Evolutionary conservation across 164 flowering plant species (phyloP).

Genomic region (Stephania yunnanensis): DNA sequence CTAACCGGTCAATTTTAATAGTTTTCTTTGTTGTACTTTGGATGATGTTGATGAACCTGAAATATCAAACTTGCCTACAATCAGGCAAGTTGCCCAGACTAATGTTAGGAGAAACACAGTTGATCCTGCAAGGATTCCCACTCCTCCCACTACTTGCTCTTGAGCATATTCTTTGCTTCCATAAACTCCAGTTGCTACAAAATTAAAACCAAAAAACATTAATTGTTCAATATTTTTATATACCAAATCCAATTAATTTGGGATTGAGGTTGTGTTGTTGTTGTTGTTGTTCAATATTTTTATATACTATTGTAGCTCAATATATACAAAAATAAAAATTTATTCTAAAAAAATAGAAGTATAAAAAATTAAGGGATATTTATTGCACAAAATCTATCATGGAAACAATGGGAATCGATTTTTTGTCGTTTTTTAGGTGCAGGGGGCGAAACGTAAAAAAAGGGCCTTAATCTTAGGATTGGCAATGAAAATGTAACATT

Average conservation of each 20-base stretch:
- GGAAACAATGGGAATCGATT: too few species aligned
- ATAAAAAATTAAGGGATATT: not conserved
- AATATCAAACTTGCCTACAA: slow-evolving; percentile 71
- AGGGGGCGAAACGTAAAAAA: too few species aligned
- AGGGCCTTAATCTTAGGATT: too few species aligned
- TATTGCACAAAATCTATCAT: too few species aligned
- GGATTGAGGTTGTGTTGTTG: too few species aligned
- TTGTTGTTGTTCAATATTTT: not conserved
- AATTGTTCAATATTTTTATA: not conserved
- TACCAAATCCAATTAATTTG: too few species aligned
- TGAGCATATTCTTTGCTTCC: slow-evolving; percentile 73
- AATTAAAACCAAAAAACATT: not conserved
- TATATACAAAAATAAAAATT: too few species aligned
- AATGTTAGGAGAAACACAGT: slow-evolving; percentile 83
- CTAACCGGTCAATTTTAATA: slow-evolving; percentile 47
- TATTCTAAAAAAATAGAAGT: too few species aligned
- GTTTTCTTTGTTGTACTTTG: slow-evolving; percentile 28
- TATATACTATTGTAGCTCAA: not conserved
- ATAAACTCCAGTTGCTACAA: slow-evolving; percentile 74
- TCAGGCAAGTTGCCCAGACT: slow-evolving; percentile 82
- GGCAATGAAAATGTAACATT: too few species aligned
- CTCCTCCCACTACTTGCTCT: slow-evolving; percentile 77
- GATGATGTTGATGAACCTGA: slow-evolving; percentile 29
- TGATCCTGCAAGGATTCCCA: slow-evolving; percentile 92
- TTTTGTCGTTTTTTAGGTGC: too few species aligned